Evolutionary conservation across 2,329 filamentous ascomycete genomes (phyloP), one percentile per base, ranked within the genome.

Genomic region (Berkeleyomyces rouxiae): DNA sequence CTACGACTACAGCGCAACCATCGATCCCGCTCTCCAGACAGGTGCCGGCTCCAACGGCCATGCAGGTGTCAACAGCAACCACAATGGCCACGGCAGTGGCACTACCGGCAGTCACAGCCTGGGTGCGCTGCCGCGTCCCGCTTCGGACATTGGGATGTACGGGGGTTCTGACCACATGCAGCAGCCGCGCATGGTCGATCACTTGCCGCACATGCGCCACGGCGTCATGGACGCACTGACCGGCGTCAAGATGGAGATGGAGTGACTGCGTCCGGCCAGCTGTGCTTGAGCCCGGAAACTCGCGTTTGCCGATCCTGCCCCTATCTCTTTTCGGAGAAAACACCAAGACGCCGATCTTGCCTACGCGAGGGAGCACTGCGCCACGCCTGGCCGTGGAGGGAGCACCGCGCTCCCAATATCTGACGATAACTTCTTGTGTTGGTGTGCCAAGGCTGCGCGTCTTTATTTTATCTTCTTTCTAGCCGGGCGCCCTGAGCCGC

Each of bases 1-100:
- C 77, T 78, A 65, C 72, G 80, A 84, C 63, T 83, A 82, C 71
- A 73, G 75, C 65, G 71, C 78, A 64, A 75, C 82, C 64, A 81
- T 87, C 68, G 85, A 88, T 70, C 84, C 84, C 66, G 79, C 82
- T 10, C 75, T 87, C 66, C 80, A 83, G 65, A 51, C 49, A 10
- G 46, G 46, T 36, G 42, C 58, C 33, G 42, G 58, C 58, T 47
- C 58, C 31, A 53, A 53, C 16, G 47, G 47, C n/a, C 40, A 13
- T 16, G 16, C 39, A 7, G 33, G 33, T 23, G 49, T 23, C 7
- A 6, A 31, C 33, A 33, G 23, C 23, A 16, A 53, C 16, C 49
- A 53, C 13, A 11, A 5, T 10, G 33, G 49, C 23, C 49, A 53
- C 36, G 49, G 49, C 3, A 13, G 49, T 23, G 36, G 23, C 16